Conservation (phyloP, 495 filamentous ascomycete species). For the Xylaria nigripes region DNA sequence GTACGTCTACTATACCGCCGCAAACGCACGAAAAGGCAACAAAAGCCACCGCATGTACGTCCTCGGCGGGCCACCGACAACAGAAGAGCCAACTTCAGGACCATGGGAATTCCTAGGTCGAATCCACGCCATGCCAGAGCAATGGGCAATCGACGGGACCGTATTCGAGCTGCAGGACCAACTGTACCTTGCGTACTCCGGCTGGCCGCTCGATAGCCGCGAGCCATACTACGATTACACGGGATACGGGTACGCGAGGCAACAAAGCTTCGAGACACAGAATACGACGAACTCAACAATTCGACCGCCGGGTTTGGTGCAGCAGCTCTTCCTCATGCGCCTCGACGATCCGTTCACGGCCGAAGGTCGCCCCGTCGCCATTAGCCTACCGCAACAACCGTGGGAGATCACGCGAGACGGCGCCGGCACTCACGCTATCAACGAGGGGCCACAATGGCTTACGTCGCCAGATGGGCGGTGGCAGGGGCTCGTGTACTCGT, state of each 20-base stretch:
- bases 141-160: slow-evolving; percentile 29
- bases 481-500: slow-evolving; percentile 21
- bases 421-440: slow-evolving; percentile 22
- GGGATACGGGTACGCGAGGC: not conserved
- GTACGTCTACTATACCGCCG: slow-evolving; percentile 28
- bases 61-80: slow-evolving; percentile 20
- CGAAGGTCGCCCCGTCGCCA: slow-evolving; percentile 13
- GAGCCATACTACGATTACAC: not conserved
- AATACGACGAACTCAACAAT: not conserved
- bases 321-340: slow-evolving; percentile 23
- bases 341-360: slow-evolving; percentile 18
- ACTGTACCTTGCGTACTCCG: slow-evolving; percentile 24
- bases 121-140: slow-evolving; percentile 19
- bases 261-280: not conserved
- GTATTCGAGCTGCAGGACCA: slow-evolving; percentile 20
- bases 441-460: slow-evolving; percentile 28
- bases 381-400: slow-evolving; percentile 15
- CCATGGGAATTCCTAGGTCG: slow-evolving; percentile 27
- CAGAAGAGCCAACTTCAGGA: slow-evolving; percentile 18
- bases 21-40: slow-evolving; percentile 19
- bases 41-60: slow-evolving; percentile 29
- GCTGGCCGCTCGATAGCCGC: slow-evolving; percentile 21
- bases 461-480: slow-evolving; percentile 22
- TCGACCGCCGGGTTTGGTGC: slow-evolving; percentile 10
- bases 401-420: slow-evolving; percentile 27